Conservation (phyloP, 2,329 filamentous ascomycete genomes). For the Elsinoe perseae region DNA sequence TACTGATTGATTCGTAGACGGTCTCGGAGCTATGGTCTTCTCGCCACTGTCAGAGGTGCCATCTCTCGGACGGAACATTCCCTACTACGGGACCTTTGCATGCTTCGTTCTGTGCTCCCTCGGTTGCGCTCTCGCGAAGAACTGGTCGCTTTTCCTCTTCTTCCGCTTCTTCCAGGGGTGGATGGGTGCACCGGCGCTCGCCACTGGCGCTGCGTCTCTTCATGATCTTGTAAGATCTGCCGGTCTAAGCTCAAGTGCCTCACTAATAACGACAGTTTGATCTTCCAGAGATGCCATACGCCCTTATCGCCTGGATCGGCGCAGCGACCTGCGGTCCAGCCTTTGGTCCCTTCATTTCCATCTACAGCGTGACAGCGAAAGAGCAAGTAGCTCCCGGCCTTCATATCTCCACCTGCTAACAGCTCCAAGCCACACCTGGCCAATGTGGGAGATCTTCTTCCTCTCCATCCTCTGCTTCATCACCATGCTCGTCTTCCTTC, state of each 20-base stretch:
- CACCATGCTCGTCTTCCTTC: constrained; percentile 52
- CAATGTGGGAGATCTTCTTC: constrained; percentile 57
- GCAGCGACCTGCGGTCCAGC: constrained; percentile 45
- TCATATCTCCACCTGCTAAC: background rate
- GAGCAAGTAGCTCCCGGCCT: background rate
- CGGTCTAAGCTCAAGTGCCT: constrained; percentile 1
- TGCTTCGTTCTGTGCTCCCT: constrained; percentile 61
- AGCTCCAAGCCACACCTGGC: constrained; percentile 27
- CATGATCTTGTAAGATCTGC: constrained; percentile 40
- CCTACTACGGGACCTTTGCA: constrained; percentile 60
- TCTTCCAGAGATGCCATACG: constrained; percentile 51
- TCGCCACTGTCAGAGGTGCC: constrained; percentile 62
- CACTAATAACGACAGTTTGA: constrained; percentile 33
- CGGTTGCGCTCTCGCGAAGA: constrained; percentile 36
- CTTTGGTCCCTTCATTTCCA: constrained; percentile 53
- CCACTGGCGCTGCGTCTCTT: constrained; percentile 48
- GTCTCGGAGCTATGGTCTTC: constrained; percentile 57
- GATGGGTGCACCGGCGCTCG: constrained; percentile 58
- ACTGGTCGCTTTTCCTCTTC: constrained; percentile 53
- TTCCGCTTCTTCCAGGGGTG: constrained; percentile 57
- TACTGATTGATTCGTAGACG: constrained; percentile 28
- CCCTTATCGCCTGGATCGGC: constrained; percentile 53
- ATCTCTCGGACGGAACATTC: constrained; percentile 56
- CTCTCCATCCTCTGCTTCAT: constrained; percentile 51
- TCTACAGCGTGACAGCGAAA: constrained; percentile 46